These are phyloP conservation scores for Platanus orientalis DNA, from an alignment of 164 flowering plant species.

Conservation along the genomic window DNA sequence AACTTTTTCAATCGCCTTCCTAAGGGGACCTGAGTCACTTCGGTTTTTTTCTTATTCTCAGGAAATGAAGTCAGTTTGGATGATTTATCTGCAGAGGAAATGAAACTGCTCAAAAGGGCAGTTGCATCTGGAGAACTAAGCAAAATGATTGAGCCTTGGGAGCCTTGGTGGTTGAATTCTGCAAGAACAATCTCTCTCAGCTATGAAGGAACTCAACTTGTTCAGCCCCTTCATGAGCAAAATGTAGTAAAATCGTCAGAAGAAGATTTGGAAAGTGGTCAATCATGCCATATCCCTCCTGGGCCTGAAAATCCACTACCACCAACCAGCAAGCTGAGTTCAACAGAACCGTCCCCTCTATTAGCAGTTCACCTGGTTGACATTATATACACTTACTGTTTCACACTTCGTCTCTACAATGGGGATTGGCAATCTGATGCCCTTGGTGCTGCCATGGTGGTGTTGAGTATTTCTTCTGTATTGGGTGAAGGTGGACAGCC, in stretches of 20 bases:
- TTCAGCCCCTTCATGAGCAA: constrained; percentile 40
- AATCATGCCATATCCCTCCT: constrained; percentile 45
- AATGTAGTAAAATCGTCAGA: constrained; percentile 18
- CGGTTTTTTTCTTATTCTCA: constrained; percentile 19
- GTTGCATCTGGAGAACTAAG: constrained; percentile 87
- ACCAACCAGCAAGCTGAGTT: constrained; percentile 46
- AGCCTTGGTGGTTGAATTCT: constrained; percentile 93
- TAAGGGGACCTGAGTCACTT: constrained; percentile 2
- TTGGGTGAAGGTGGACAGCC: constrained; percentile 65
- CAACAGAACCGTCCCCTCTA: constrained; percentile 67
- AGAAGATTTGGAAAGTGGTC: constrained; percentile 21
- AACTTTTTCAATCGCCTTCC: neutral
- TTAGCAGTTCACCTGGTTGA: constrained; percentile 73
- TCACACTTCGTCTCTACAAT: constrained; percentile 84
- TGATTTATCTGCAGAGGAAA: constrained; percentile 64
- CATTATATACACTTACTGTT: constrained; percentile 75
- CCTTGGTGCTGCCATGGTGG: constrained; percentile 49
- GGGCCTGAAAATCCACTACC: constrained; percentile 74
- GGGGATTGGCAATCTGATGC: constrained; percentile 89
- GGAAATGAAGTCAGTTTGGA: constrained; percentile 55
- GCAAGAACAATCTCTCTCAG: constrained; percentile 57
- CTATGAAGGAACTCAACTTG: constrained; percentile 56
- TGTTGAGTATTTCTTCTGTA: constrained; percentile 64
- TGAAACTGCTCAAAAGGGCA: constrained; percentile 66
- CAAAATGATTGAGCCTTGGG: constrained; percentile 90